Percentiles rank a stretch among this genome's conserved stretches.
phyloP scores from a whole-genome alignment of 148 eudicot species.

The Vaccinium vitisidaea region DNA sequence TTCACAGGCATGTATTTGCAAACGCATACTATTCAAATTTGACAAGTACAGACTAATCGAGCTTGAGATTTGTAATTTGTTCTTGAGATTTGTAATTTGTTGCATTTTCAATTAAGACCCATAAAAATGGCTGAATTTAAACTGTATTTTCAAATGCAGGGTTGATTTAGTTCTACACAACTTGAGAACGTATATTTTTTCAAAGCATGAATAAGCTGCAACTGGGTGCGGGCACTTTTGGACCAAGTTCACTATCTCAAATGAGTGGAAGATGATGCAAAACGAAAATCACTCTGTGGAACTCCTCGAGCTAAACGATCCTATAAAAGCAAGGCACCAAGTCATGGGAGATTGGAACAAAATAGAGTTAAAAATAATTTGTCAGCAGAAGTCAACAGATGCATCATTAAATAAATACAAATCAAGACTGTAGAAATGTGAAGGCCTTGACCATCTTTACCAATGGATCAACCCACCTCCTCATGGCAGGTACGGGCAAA shows the following conservation, averaged over 20 bases:
- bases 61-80: background rate
- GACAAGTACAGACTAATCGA: background rate
- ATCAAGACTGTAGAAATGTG: background rate
- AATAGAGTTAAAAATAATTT: background rate
- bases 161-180: background rate
- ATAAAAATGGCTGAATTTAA: background rate
- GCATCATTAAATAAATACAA: background rate
- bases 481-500: background rate
- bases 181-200: background rate
- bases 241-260: background rate
- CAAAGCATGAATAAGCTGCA: background rate
- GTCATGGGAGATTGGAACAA: background rate
- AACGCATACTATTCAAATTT: background rate
- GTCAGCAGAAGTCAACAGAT: background rate
- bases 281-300: background rate
- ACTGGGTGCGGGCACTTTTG: background rate
- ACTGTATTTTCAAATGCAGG: background rate
- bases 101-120: background rate
- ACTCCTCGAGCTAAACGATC: background rate
- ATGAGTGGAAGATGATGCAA: background rate
- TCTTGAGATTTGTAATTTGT: background rate
- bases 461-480: background rate
- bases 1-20: background rate
- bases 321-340: too few species aligned
- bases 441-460: background rate